These are phyloP conservation scores for Pulicaria dysenterica DNA, from an alignment of 129 eudicot species.

Conservation along the genomic window DNA sequence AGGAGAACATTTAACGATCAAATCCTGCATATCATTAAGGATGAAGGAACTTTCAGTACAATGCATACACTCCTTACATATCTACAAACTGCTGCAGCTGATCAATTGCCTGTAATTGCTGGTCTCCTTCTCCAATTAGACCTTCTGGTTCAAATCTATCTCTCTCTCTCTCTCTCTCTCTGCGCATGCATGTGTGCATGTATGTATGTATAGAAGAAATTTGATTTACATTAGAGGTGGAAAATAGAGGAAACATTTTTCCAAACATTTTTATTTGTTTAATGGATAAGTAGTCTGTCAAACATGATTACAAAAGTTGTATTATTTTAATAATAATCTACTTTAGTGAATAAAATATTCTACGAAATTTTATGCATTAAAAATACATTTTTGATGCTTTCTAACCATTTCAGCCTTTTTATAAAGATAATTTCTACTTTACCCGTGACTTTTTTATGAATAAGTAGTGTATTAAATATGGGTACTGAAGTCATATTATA, in stretches of 20 bases:
- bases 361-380: too few species aligned
- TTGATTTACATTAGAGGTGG: background rate
- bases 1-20: constrained; percentile 77
- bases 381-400: too few species aligned
- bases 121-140: constrained; percentile 88
- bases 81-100: constrained; percentile 56
- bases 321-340: too few species aligned
- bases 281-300: too few species aligned
- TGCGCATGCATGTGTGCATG: background rate
- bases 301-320: too few species aligned
- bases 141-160: constrained; percentile 59
- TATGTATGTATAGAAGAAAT: background rate
- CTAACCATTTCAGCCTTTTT: too few species aligned
- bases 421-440: background rate
- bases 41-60: constrained; percentile 79
- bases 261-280: too few species aligned
- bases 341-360: too few species aligned
- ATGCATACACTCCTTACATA: constrained; percentile 75
- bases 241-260: background rate
- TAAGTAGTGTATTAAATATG: background rate
- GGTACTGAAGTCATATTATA: background rate
- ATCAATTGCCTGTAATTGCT: constrained; percentile 68
- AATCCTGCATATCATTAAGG: constrained; percentile 62
- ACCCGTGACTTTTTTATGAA: background rate
- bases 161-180: background rate